phyloP scores from a whole-genome alignment of 768 basidiomycete species.

The Tulasnella sp. region DNA sequence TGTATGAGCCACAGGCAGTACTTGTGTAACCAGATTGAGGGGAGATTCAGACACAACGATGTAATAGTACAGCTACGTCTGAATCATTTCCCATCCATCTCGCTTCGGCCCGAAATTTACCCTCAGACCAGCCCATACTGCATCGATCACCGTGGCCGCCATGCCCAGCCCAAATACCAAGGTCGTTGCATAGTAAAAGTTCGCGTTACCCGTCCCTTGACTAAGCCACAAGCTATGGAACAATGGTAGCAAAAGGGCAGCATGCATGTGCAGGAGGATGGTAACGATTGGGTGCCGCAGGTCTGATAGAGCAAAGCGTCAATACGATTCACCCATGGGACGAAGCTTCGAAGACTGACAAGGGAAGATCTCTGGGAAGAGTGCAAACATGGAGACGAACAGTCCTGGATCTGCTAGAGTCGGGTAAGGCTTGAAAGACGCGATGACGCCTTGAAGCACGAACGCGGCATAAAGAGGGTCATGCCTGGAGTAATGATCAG shows the following conservation, averaged over 20 bases:
- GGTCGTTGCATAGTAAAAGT: constrained; percentile 95
- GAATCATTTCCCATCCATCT: constrained; percentile 46
- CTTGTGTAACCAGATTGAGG: too few species aligned
- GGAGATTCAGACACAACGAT: too few species aligned
- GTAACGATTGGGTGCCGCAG: constrained; percentile 79
- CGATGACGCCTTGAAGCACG: constrained; percentile 62
- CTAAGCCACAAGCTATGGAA: constrained; percentile 87
- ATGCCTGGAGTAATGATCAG: constrained; percentile 37
- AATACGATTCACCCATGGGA: not conserved
- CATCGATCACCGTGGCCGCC: constrained; percentile 73
- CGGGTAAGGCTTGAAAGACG: constrained; percentile 85
- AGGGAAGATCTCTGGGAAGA: constrained; percentile 76
- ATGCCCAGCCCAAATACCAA: constrained; percentile 85
- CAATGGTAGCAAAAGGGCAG: constrained; percentile 74
- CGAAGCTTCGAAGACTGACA: constrained; percentile 42
- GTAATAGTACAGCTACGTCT: constrained; percentile 25
- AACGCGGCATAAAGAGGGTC: constrained; percentile 75
- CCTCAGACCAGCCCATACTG: constrained; percentile 70
- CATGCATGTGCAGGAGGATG: constrained; percentile 68
- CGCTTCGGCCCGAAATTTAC: constrained; percentile 50
- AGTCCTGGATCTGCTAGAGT: constrained; percentile 81
- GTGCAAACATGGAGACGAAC: constrained; percentile 64
- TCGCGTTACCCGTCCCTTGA: constrained; percentile 90
- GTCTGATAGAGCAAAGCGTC: constrained; percentile 37
- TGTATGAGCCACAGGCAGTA: too few species aligned